Evolutionary conservation across 2,329 filamentous ascomycete species (phyloP).

Genomic region (Corynespora cassiicola): DNA sequence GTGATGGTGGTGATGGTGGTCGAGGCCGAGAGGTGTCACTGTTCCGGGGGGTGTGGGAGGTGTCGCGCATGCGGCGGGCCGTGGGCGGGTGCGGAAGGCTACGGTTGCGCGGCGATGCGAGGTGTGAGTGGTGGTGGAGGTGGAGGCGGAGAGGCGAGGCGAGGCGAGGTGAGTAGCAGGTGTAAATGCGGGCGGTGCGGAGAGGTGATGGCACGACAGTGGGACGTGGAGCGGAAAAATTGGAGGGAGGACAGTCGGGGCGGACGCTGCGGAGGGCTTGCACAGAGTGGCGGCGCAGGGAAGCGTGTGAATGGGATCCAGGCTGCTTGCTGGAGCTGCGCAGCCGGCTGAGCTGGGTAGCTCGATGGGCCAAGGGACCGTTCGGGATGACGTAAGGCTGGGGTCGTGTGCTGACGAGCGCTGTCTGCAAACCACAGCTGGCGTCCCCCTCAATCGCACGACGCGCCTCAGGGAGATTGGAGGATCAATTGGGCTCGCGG

Average conservation of each 20-base stretch:
- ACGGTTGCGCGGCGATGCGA: too few species aligned
- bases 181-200: conserved; percentile 9
- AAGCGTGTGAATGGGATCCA: too few species aligned
- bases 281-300: conserved; percentile 6
- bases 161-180: too few species aligned
- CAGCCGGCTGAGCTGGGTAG: conserved; percentile 8
- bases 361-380: conserved; percentile 5
- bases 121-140: not conserved
- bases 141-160: conserved; percentile 8
- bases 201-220: conserved; percentile 9
- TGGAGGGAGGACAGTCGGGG: not conserved
- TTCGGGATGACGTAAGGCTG: conserved; percentile 18
- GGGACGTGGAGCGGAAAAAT: conserved; percentile 1
- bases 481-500: too few species aligned
- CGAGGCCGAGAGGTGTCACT: conserved; percentile 6
- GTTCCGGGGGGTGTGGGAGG: conserved; percentile 1
- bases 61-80: conserved; percentile 6
- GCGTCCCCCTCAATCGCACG: too few species aligned
- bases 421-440: too few species aligned
- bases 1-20: conserved; percentile 23
- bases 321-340: conserved; percentile 1
- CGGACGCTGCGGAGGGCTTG: too few species aligned
- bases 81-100: conserved; percentile 9
- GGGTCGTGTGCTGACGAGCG: too few species aligned
- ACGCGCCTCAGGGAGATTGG: too few species aligned